Evolutionary conservation across 2,329 filamentous ascomycete species (phyloP).

Genomic region (Fusarium chuoi): DNA sequence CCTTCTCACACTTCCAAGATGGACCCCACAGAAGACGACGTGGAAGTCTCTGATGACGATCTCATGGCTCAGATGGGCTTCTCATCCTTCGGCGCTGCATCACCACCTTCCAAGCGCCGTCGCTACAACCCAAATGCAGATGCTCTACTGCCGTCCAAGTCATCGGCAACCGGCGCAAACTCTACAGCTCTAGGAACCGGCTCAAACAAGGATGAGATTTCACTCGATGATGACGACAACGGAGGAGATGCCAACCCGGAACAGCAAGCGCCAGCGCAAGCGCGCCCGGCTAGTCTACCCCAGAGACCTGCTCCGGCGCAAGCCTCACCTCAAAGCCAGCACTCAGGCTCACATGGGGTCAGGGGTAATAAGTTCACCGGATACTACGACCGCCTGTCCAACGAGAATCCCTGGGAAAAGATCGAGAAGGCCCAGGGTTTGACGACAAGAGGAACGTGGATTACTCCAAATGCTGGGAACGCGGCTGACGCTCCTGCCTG

Average conservation of each 20-base stretch:
- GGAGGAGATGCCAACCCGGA: constrained; percentile 30
- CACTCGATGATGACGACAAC: constrained; percentile 49
- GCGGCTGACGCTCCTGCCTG: constrained; percentile 20
- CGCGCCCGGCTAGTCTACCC: constrained; percentile 48
- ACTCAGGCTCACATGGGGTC: constrained; percentile 6
- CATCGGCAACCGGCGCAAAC: constrained; percentile 48
- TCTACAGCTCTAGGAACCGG: constrained; percentile 50
- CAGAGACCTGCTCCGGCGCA: constrained; percentile 43
- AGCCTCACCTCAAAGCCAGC: constrained; percentile 22
- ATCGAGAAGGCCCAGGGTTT: constrained; percentile 62
- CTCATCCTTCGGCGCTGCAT: constrained; percentile 71
- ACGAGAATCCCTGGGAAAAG: constrained; percentile 77
- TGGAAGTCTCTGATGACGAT: constrained; percentile 46
- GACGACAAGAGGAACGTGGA: constrained; percentile 58
- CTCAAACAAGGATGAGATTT: constrained; percentile 59
- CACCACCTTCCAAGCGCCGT: constrained; percentile 70
- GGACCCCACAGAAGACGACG: constrained; percentile 14
- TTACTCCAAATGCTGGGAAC: constrained; percentile 35
- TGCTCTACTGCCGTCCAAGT: constrained; percentile 49
- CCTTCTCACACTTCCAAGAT: neutral
- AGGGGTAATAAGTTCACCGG: constrained; percentile 67
- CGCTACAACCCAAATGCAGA: constrained; percentile 70
- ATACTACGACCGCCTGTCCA: constrained; percentile 76
- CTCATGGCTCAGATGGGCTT: constrained; percentile 79
- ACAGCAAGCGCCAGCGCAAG: constrained; percentile 39